Conservation (phyloP, 2,329 filamentous ascomycete genomes). For the Phoma sp. region DNA sequence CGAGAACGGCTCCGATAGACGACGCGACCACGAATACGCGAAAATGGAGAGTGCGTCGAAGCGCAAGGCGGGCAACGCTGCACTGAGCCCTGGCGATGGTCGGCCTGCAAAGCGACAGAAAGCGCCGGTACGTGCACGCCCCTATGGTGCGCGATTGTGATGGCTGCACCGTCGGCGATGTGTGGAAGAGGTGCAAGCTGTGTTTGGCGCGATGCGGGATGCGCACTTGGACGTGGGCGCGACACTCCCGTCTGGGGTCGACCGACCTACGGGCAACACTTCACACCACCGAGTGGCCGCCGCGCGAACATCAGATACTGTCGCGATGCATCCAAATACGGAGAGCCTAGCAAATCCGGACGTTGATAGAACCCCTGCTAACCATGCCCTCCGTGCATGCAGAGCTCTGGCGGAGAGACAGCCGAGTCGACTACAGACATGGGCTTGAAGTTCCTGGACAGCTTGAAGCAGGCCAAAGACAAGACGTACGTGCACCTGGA, state of each 20-base stretch:
- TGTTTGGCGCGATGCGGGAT: slow-evolving; percentile 34
- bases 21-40: slow-evolving; percentile 39
- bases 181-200: slow-evolving; percentile 6
- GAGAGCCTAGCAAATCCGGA: neutral
- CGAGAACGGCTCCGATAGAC: slow-evolving; percentile 26
- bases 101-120: slow-evolving; percentile 66
- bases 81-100: slow-evolving; percentile 58
- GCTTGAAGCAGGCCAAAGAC: slow-evolving; percentile 77
- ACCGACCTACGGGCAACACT: slow-evolving; percentile 37
- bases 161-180: slow-evolving; percentile 12
- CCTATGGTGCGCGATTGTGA: slow-evolving; percentile 23
- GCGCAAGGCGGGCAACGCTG: slow-evolving; percentile 60
- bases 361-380: slow-evolving; percentile 24
- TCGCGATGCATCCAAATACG: slow-evolving; percentile 23
- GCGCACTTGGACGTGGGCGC: slow-evolving; percentile 38
- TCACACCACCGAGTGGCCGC: slow-evolving; percentile 32
- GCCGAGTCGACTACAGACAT: slow-evolving; percentile 72
- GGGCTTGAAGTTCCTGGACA: slow-evolving; percentile 75
- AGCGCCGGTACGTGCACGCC: slow-evolving; percentile 60
- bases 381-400: slow-evolving; percentile 31
- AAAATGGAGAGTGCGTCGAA: slow-evolving; percentile 58
- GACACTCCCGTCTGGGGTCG: slow-evolving; percentile 40
- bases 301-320: slow-evolving; percentile 10
- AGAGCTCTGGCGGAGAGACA: slow-evolving; percentile 59
- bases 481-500: slow-evolving; percentile 69